Evolutionary conservation across 75 land plant species (phyloP).

Genomic region (Sequoiadendron giganteum): DNA sequence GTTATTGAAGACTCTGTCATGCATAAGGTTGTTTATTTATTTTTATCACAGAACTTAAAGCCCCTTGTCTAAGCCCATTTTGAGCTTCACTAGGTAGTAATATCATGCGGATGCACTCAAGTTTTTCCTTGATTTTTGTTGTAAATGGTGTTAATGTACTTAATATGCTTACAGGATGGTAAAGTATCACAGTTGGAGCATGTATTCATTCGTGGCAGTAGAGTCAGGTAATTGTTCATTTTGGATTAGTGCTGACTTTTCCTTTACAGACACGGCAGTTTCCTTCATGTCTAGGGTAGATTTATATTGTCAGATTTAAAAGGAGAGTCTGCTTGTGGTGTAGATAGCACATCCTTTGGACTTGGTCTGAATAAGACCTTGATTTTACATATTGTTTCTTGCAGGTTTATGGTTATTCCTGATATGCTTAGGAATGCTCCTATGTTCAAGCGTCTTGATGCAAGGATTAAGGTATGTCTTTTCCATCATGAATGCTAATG

Average conservation of each 20-base stretch:
- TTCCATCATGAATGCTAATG: background rate
- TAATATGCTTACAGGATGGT: slow-evolving; percentile 64
- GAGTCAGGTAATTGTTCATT: slow-evolving; percentile 64
- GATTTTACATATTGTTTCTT: background rate
- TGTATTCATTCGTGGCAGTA: slow-evolving; percentile 91
- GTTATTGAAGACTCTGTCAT: background rate
- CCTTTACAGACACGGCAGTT: background rate
- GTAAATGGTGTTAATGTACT: background rate
- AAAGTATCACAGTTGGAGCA: slow-evolving; percentile 90
- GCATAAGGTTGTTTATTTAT: background rate
- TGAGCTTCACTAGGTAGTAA: background rate
- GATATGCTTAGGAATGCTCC: slow-evolving; percentile 99
- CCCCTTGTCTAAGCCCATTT: background rate
- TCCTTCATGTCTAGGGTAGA: slow-evolving; percentile 1
- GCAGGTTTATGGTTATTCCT: slow-evolving; percentile 95
- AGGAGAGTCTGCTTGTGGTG: background rate
- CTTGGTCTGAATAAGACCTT: background rate
- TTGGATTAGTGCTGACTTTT: background rate
- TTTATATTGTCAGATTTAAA: background rate
- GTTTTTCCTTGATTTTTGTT: background rate
- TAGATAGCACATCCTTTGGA: background rate
- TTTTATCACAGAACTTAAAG: background rate
- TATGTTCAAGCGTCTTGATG: slow-evolving; percentile 97
- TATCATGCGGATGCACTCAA: background rate
- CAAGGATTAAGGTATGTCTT: slow-evolving; percentile 79